A percentile compares a stretch with the other conserved stretches of the same genome.
Conservation (phyloP, 805 yeast species). For the Candida multigemmis region DNA sequence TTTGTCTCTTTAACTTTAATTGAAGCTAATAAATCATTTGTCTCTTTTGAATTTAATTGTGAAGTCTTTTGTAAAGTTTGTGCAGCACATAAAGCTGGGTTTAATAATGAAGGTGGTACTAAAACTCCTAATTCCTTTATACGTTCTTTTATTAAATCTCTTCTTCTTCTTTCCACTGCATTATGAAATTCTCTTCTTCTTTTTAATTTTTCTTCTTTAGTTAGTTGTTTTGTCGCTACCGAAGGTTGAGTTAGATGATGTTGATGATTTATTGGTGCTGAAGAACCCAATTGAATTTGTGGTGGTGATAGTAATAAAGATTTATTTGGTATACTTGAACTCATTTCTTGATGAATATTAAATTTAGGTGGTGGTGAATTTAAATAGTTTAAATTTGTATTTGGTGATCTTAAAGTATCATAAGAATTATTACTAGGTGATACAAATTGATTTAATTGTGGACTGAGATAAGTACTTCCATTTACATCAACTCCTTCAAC, state of each 20-base stretch:
- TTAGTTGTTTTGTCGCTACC: conserved; percentile 24
- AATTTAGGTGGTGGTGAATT: conserved; percentile 30
- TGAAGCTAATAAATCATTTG: conserved; percentile 24
- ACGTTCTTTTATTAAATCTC: conserved; percentile 84
- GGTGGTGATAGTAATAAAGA: conserved; percentile 22
- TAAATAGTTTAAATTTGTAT: conserved; percentile 16
- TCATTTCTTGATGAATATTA: conserved; percentile 4
- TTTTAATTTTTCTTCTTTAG: conserved; percentile 62
- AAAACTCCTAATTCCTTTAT: conserved; percentile 75
- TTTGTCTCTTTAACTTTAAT: conserved; percentile 54
- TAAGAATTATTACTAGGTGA: conserved; percentile 25
- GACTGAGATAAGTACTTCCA: conserved; percentile 24
- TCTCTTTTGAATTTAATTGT: conserved; percentile 18
- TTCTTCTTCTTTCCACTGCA: conserved; percentile 86
- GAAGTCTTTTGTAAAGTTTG: conserved; percentile 29
- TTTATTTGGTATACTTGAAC: conserved; percentile 5
- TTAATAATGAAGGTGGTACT: conserved; percentile 68
- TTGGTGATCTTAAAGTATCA: conserved; percentile 28
- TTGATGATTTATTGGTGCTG: conserved; percentile 15
- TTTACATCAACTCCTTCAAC: conserved; percentile 15
- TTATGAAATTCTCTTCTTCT: conserved; percentile 86
- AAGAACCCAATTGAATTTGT: conserved; percentile 14
- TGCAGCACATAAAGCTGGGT: conserved; percentile 35
- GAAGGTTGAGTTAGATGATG: conserved; percentile 4
- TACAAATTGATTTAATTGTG: conserved; percentile 18